These are phyloP conservation scores for Hortaea werneckii DNA, from an alignment of 2,329 filamentous ascomycete genomes.

Conservation along the genomic window DNA sequence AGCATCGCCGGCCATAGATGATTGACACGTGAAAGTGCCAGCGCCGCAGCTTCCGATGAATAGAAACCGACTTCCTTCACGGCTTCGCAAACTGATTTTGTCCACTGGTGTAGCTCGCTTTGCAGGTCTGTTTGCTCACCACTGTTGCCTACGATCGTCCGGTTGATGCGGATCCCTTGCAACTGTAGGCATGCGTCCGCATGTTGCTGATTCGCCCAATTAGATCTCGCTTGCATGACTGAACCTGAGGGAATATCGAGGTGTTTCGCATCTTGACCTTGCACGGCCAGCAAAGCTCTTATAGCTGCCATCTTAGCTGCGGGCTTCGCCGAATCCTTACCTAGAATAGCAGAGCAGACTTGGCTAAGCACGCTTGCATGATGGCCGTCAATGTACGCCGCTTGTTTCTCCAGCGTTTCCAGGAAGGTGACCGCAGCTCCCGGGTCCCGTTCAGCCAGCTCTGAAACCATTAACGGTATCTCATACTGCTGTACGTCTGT, in stretches of 20 bases:
- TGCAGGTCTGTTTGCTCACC: not conserved
- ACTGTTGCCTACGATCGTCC: not conserved
- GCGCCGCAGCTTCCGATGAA: constrained; percentile 16
- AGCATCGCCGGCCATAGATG: constrained; percentile 7
- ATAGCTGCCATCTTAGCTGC: not conserved
- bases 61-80: not conserved
- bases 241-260: not conserved
- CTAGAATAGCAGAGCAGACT: not conserved
- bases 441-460: not conserved
- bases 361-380: not conserved
- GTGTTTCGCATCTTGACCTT: not conserved
- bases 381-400: not conserved
- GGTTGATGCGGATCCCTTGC: constrained; percentile 6
- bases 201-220: constrained; percentile 8
- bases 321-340: not conserved
- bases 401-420: not conserved
- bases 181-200: constrained; percentile 14
- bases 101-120: not conserved
- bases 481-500: not conserved
- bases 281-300: not conserved
- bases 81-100: not conserved
- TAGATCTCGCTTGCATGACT: not conserved
- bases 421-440: not conserved
- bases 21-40: constrained; percentile 12
- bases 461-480: not conserved